A percentile compares a stretch with the other conserved stretches of the same genome.
These are phyloP conservation scores for Phlyctochytrium bullatum DNA, from an alignment of 192 early-diverging fungal species.

Conservation along the genomic window DNA sequence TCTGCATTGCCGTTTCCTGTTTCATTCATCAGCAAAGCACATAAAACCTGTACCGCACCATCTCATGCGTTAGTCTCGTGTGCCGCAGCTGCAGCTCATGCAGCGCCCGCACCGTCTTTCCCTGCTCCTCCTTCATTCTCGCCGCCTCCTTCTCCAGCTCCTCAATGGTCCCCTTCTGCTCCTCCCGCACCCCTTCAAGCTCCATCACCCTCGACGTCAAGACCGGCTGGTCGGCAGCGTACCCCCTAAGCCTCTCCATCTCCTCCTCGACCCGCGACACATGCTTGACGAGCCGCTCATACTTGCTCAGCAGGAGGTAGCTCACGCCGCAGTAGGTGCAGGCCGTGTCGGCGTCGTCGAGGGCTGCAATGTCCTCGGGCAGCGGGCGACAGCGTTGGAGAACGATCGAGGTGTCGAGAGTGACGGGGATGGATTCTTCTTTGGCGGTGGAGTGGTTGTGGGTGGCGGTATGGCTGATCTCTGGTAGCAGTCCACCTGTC, in stretches of 20 bases:
- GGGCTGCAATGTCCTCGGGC: conserved; percentile 44
- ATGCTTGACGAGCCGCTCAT: conserved; percentile 43
- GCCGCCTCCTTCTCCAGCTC: conserved; percentile 15
- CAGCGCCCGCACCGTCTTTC: conserved; percentile 13
- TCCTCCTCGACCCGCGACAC: conserved; percentile 43
- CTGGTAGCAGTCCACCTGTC: too few species aligned
- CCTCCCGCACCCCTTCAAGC: conserved; percentile 19
- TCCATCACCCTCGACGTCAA: conserved; percentile 6
- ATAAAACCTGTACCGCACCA: neutral
- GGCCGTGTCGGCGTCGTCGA: conserved; percentile 48
- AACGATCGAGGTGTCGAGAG: conserved; percentile 13
- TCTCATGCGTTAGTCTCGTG: conserved; percentile 26
- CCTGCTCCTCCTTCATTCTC: conserved; percentile 9
- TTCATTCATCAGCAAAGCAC: neutral
- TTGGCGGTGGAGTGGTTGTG: too few species aligned
- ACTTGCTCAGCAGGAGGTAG: conserved; percentile 53
- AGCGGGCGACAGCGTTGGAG: conserved; percentile 34
- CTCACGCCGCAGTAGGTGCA: conserved; percentile 61
- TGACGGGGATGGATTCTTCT: conserved; percentile 19
- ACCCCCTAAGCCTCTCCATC: conserved; percentile 34
- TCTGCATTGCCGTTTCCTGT: neutral
- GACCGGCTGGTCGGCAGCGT: conserved; percentile 15
- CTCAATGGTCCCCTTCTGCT: neutral
- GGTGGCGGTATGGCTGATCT: too few species aligned
- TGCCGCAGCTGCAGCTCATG: conserved; percentile 29